phyloP scores from a whole-genome alignment of 2,329 filamentous ascomycete genomes.

The Fusarium abutilonis region DNA sequence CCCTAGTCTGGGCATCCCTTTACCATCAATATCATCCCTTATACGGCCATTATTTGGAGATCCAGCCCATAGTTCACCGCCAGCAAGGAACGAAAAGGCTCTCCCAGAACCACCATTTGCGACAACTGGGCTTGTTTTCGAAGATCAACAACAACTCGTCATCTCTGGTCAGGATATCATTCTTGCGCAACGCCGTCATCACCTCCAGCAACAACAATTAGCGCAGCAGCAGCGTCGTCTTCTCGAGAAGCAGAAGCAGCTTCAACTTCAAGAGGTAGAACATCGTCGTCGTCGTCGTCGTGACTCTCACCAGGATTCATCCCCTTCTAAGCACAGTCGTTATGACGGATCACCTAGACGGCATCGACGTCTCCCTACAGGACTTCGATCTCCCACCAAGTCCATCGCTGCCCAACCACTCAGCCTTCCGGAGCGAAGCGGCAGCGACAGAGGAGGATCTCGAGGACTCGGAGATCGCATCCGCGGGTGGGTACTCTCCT shows the following conservation, averaged over 20 bases:
- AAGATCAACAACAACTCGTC: slow-evolving; percentile 49
- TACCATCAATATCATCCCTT: slow-evolving; percentile 39
- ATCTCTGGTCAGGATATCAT: slow-evolving; percentile 47
- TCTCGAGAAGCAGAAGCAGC: slow-evolving; percentile 36
- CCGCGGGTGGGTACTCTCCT: slow-evolving; percentile 67
- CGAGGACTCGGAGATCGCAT: slow-evolving; percentile 59
- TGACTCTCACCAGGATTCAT: slow-evolving; percentile 17
- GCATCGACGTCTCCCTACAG: slow-evolving; percentile 63
- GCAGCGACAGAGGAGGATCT: slow-evolving; percentile 50
- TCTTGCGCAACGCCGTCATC: slow-evolving; percentile 39
- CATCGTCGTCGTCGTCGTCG: slow-evolving; percentile 33
- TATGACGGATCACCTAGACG: slow-evolving; percentile 53
- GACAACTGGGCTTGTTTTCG: slow-evolving; percentile 46
- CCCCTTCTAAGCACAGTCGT: slow-evolving; percentile 18
- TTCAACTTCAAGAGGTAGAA: slow-evolving; percentile 35
- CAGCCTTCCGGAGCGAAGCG: slow-evolving; percentile 49
- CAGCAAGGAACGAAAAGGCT: slow-evolving; percentile 38
- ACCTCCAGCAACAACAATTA: slow-evolving; percentile 35
- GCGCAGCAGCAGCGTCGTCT: slow-evolving; percentile 29
- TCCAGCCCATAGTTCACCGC: slow-evolving; percentile 11
- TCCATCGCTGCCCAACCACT: slow-evolving; percentile 49
- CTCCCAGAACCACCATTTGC: slow-evolving; percentile 42
- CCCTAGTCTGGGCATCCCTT: slow-evolving; percentile 50
- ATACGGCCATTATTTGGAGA: slow-evolving; percentile 33
- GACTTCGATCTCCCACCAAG: slow-evolving; percentile 64